Evolutionary conservation across 495 filamentous ascomycete species (phyloP).

Genomic region (Aspergillus cristatus): DNA sequence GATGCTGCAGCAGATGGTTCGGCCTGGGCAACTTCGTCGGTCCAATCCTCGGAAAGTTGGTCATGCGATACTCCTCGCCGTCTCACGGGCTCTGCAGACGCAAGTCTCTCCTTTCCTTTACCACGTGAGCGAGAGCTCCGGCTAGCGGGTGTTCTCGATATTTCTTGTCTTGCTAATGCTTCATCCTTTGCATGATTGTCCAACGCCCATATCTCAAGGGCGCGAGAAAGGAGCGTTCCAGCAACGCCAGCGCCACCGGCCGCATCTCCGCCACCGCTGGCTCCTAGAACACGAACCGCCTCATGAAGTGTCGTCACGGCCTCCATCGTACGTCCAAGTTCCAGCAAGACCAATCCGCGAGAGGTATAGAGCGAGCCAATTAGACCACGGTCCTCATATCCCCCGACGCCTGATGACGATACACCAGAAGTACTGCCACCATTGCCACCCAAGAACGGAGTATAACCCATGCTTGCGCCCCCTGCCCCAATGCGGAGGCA

Average conservation of each 20-base stretch:
- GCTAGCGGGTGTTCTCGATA: conserved; percentile 5
- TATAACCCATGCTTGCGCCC: conserved; percentile 47
- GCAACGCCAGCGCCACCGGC: conserved; percentile 59
- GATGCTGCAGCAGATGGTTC: conserved; percentile 7
- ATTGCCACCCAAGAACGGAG: conserved; percentile 31
- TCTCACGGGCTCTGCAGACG: conserved; percentile 10
- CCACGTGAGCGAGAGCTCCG: conserved; percentile 20
- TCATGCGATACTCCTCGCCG: conserved; percentile 16
- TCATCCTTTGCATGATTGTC: conserved; percentile 26
- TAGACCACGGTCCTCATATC: conserved; percentile 38
- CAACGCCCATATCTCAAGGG: conserved; percentile 57
- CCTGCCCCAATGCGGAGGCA: conserved; percentile 70
- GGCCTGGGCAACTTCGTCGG: conserved; percentile 26
- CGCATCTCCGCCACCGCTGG: conserved; percentile 47
- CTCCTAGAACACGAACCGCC: conserved; percentile 49
- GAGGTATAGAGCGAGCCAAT: conserved; percentile 38
- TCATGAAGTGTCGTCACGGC: conserved; percentile 62
- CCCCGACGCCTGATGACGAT: conserved; percentile 31
- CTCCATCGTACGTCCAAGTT: conserved; percentile 54
- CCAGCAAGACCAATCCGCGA: conserved; percentile 59
- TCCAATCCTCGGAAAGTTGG: conserved; percentile 25
- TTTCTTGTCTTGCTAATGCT: conserved; percentile 12
- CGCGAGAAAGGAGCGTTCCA: conserved; percentile 64
- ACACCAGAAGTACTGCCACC: conserved; percentile 24
- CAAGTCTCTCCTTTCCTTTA: conserved; percentile 18